Base-by-base conservation (phyloP, 2,329 filamentous ascomycete species). In the Truncatella angustata region DNA sequence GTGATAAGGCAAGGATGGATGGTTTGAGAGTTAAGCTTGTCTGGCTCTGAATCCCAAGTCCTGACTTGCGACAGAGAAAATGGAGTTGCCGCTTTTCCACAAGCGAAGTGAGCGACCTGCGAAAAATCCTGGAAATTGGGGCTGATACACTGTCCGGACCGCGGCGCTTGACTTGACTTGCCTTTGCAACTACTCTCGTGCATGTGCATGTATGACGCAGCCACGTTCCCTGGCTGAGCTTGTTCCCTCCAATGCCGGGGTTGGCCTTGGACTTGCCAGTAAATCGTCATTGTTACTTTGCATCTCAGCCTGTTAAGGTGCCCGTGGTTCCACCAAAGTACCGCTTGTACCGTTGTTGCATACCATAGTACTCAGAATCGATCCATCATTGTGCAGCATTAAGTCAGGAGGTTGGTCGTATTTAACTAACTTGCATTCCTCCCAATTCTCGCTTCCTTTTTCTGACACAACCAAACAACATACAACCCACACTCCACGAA, bases 141-240 rank as follows among this genome's bases (percentile, higher is more conserved):
- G 12, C 16, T 44, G 21, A 16, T 20, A 12, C 40, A 14, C 11
- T 16, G 24, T 26, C 20, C 18, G 11, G 40, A 16, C 23, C n/a
- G 20, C n/a, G 21, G 23, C 21, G 24, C 14, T 4, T 21, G 40
- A 28, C 21, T n/a, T n/a, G n/a, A n/a, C n/a, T n/a, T 44, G 21
- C 24, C 40, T 44, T 16, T 28, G 40, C 23, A 24, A 44, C 21
- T 44, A 18, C 18, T 40, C 24, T 21, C 37, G 24, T n/a, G 37
- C 37, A 21, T 16, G 40, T 26, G 40, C 21, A 44, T 44, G 40
- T 44, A 44, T 44, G 40, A 44, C 40, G 40, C 40, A 44, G 39
- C 16, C 10, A 26, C 21, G 40, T 44, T 28, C 21, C 21, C 40
- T 24, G 40, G 40, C 14, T 42, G 37, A n/a, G n/a, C n/a, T n/a